Base-by-base conservation (phyloP, 2,329 filamentous ascomycete species). In the Coniochaeta prunicola region DNA sequence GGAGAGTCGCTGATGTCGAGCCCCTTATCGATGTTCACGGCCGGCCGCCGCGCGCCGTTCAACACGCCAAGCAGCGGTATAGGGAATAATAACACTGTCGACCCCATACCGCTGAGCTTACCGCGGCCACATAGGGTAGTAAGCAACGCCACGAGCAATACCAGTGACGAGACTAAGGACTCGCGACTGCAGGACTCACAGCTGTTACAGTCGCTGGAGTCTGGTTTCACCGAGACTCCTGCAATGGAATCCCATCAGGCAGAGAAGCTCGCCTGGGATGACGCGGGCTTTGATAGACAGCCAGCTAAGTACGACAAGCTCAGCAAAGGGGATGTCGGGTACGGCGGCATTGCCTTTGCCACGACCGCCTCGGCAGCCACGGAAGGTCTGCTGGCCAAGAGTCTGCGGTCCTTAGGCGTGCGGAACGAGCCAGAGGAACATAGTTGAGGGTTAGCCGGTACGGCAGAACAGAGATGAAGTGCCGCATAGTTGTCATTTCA, bases 381-480 rank as follows among this genome's bases (percentile, higher is more conserved):
- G 4, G 87, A 91, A 65, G 84, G 89, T 2, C 72, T 94, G 17
- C 74, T 94, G 17, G 90, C 90, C 12, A 85, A 85, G 68, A 81
- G 85, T 59, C 74, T 93, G 50, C 81, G 85, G 63, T 82, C 84
- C 6, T 73, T 90, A 6, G 88, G 85, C 38, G 77, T 78, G 19
- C 36, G 36, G 36, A 30, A 34, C 4, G 34, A 24, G 30, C 17
- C 53, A n/a, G 53, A 34, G 53, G 53, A 36, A 31, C 30, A 54
- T 33, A 54, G 30, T 17, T 50, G 24, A 17, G 40, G 4, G 40
- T 5, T 9, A 10, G 21, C 10, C 1, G 5, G 10, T 24, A n/a
- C 9, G 19, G 12, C 4, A 24, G 40, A 21, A 13, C 10, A 24
- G 21, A 45, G 40, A 45, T 24, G 8, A 45, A 21, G 40, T 3